A percentile compares a stretch with the other conserved stretches of the same genome.
Evolutionary conservation across 306 rosid genomes (phyloP).

Genomic region (Acmispon strigosus): DNA sequence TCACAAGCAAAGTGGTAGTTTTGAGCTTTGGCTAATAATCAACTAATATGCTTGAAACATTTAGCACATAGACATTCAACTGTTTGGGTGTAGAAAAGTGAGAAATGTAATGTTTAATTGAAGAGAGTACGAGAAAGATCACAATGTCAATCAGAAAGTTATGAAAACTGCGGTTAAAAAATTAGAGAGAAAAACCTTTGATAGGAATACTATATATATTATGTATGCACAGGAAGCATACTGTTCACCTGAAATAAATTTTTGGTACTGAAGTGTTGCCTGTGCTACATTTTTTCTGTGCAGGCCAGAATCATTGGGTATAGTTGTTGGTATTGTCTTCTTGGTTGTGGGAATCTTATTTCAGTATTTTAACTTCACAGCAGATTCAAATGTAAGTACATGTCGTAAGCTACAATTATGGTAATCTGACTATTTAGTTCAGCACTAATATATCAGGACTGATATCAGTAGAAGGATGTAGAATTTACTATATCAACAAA

Average conservation of each 20-base stretch:
- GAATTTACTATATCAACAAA: constrained; percentile 4
- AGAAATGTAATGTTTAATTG: neutral
- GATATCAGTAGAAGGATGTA: neutral
- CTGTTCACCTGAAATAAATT: neutral
- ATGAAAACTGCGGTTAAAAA: neutral
- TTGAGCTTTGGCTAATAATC: neutral
- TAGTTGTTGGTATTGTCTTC: constrained; percentile 85
- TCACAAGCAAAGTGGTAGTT: neutral
- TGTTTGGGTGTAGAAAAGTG: neutral
- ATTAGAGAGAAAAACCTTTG: neutral
- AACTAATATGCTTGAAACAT: neutral
- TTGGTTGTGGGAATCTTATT: constrained; percentile 73
- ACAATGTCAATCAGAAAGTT: neutral
- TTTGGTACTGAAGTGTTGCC: neutral
- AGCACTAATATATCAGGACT: neutral
- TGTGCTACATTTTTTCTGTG: constrained; percentile 12
- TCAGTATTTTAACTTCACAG: constrained; percentile 85
- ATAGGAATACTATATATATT: neutral
- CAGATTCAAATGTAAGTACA: constrained; percentile 71
- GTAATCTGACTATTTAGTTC: neutral
- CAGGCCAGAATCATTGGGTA: constrained; percentile 95
- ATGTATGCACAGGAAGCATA: neutral
- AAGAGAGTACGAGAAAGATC: neutral
- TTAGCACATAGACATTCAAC: neutral
- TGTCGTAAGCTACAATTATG: neutral